Conservation (phyloP, 169 alveolate genomes). For the Eimeria tenella region DNA sequence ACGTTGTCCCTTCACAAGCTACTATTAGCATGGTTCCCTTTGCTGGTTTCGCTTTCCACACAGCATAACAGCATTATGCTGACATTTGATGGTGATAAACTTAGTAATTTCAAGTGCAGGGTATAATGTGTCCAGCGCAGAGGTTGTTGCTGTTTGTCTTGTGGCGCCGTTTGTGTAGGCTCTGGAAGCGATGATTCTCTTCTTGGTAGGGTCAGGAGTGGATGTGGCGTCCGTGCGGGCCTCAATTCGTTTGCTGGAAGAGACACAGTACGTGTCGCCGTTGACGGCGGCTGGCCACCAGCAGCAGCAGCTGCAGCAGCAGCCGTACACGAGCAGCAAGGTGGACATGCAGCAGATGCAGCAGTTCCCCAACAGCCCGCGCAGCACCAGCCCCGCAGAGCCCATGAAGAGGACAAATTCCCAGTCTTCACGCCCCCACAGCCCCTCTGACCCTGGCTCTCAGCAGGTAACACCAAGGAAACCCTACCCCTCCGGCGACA, state of each 20-base stretch:
- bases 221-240: constrained; percentile 5
- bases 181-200: constrained; percentile 39
- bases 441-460: constrained; percentile 24
- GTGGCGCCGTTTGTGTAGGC: not conserved
- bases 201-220: constrained; percentile 15
- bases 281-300: not conserved
- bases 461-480: not conserved
- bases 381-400: constrained; percentile 12
- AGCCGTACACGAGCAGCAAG: constrained; percentile 32
- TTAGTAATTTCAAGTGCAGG: too few species aligned
- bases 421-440: not conserved
- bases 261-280: constrained; percentile 30
- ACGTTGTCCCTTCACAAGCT: too few species aligned
- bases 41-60: too few species aligned
- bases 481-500: not conserved
- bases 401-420: not conserved
- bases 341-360: not conserved
- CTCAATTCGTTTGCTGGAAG: constrained; percentile 27
- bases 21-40: too few species aligned
- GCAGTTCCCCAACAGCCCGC: constrained; percentile 12
- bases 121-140: too few species aligned
- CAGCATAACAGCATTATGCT: too few species aligned
- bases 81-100: too few species aligned
- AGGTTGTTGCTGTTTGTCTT: not conserved
- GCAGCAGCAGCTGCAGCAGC: constrained; percentile 45